Percentiles rank a stretch among this genome's conserved stretches.
Evolutionary conservation across 805 yeast genomes (phyloP).

Genomic region (Candida ulmi): DNA sequence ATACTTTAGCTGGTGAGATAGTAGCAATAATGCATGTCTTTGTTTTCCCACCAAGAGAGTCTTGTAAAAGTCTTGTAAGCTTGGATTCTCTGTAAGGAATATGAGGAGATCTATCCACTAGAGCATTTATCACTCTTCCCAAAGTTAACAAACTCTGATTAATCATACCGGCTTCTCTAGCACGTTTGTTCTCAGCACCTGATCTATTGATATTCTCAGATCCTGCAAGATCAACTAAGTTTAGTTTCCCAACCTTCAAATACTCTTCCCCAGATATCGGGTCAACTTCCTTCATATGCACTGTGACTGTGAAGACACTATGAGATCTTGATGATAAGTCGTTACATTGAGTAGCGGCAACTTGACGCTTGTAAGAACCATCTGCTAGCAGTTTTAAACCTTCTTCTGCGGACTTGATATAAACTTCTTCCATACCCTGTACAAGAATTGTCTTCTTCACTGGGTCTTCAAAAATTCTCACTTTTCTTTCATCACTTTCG

Average conservation of each 20-base stretch:
- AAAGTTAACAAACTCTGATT: constrained; percentile 80
- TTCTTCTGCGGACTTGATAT: constrained; percentile 42
- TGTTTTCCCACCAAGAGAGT: constrained; percentile 79
- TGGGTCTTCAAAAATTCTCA: constrained; percentile 47
- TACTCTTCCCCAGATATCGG: constrained; percentile 44
- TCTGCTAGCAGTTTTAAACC: constrained; percentile 45
- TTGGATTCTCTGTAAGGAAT: constrained; percentile 85
- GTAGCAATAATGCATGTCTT: constrained; percentile 82
- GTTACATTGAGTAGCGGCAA: constrained; percentile 74
- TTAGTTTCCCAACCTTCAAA: constrained; percentile 58
- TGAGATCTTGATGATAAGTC: constrained; percentile 78
- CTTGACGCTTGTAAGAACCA: constrained; percentile 61
- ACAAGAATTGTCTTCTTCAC: constrained; percentile 40
- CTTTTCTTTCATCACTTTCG: constrained; percentile 38
- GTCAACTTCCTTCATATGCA: constrained; percentile 44
- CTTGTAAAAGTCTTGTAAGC: constrained; percentile 71
- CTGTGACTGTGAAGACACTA: constrained; percentile 68
- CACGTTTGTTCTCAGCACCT: constrained; percentile 79
- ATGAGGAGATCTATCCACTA: constrained; percentile 59
- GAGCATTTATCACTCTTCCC: constrained; percentile 78
- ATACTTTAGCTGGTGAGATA: constrained; percentile 68
- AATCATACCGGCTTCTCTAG: constrained; percentile 88
- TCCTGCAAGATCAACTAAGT: constrained; percentile 92
- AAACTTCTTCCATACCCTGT: constrained; percentile 53
- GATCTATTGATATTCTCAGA: constrained; percentile 80